Conservation (phyloP, 768 basidiomycete species). For the Boletus subparvulus region DNA sequence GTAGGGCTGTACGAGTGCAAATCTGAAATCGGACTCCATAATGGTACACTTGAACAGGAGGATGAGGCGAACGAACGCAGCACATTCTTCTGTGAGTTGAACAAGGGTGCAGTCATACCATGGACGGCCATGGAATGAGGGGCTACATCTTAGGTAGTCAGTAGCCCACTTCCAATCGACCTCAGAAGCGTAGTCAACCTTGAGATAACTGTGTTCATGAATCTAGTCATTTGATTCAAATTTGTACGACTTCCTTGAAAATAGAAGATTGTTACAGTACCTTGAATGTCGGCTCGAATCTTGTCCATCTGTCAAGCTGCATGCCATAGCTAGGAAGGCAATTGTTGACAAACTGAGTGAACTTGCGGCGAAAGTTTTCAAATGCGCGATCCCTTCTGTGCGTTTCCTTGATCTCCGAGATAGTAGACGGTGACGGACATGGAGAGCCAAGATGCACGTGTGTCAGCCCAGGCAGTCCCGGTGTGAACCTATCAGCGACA, state of each 20-base stretch:
- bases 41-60: constrained; percentile 1
- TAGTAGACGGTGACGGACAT: neutral
- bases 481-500: neutral
- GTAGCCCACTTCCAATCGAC: constrained; percentile 25
- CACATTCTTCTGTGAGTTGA: neutral
- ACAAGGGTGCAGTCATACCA: constrained; percentile 23
- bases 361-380: neutral
- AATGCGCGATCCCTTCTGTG: neutral
- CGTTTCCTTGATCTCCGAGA: neutral
- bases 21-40: neutral
- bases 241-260: too few relatives aligned
- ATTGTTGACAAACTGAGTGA: neutral
- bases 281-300: neutral
- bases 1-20: constrained; percentile 5
- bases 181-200: neutral
- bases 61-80: neutral
- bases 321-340: neutral
- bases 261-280: too few relatives aligned
- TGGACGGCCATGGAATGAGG: constrained; percentile 26
- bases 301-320: neutral
- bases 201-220: neutral
- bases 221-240: neutral
- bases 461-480: neutral
- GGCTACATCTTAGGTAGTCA: constrained; percentile 31
- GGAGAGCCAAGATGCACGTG: neutral